phyloP scores from a whole-genome alignment of 2,329 filamentous ascomycete genomes.

The Curvularia sp. region DNA sequence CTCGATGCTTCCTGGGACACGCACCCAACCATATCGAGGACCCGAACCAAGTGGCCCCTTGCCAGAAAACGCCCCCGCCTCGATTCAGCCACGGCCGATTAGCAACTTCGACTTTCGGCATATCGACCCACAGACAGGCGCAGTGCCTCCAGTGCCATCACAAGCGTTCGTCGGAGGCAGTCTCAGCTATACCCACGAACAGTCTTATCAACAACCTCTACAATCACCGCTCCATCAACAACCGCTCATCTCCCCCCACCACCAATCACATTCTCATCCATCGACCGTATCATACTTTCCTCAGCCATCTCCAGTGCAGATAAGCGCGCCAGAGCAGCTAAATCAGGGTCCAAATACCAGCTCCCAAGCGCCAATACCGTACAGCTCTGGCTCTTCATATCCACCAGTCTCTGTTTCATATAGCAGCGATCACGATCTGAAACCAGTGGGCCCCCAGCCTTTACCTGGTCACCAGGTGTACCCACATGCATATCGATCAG shows the following conservation, averaged over 20 bases:
- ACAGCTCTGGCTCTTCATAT: conserved; percentile 33
- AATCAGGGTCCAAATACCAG: conserved; percentile 25
- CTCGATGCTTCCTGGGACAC: conserved; percentile 48
- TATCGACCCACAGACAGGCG: conserved; percentile 25
- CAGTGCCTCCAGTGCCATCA: conserved; percentile 19
- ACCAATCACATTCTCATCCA: conserved; percentile 39
- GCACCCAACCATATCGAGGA: conserved; percentile 30
- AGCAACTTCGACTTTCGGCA: conserved; percentile 40
- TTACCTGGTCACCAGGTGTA: conserved; percentile 35
- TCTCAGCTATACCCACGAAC: conserved; percentile 34
- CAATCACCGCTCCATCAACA: conserved; percentile 45
- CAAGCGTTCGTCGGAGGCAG: conserved; percentile 26
- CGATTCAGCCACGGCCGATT: conserved; percentile 41
- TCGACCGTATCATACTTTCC: conserved; percentile 45
- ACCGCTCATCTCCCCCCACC: conserved; percentile 36
- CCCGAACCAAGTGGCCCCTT: conserved; percentile 24
- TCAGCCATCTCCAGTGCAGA: conserved; percentile 40
- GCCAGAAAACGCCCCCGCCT: conserved; percentile 31
- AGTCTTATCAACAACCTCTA: conserved; percentile 40
- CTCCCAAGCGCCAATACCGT: conserved; percentile 34
- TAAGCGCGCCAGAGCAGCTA: conserved; percentile 34
- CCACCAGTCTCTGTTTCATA: conserved; percentile 39
- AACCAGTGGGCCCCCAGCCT: conserved; percentile 31
- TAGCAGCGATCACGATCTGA: conserved; percentile 29
- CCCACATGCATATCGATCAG: conserved; percentile 32